A percentile compares a stretch with the other conserved stretches of the same genome.
Conservation (phyloP, 2,329 filamentous ascomycete species). For the Colletotrichum musae region DNA sequence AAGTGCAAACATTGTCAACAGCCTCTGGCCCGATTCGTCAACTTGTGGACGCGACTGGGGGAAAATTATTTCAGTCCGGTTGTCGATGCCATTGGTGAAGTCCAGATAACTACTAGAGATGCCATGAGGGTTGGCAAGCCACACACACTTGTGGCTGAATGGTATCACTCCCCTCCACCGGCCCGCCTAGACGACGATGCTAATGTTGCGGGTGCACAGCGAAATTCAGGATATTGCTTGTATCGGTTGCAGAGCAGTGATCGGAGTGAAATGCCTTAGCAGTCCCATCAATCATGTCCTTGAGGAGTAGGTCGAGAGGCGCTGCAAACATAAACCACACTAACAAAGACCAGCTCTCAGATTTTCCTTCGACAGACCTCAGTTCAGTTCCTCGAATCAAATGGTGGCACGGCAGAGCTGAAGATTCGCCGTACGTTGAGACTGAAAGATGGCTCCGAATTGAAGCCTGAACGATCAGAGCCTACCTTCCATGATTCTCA, state of each 20-base stretch:
- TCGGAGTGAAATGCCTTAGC: conserved; percentile 54
- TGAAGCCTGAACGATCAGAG: background rate
- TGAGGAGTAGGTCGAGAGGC: conserved; percentile 49
- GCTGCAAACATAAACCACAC: background rate
- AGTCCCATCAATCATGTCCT: conserved; percentile 55
- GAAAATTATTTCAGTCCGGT: conserved; percentile 57
- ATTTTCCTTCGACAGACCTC: conserved; percentile 52
- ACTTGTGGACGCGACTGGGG: conserved; percentile 58
- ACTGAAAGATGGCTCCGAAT: conserved; percentile 45
- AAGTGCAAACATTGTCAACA: conserved; percentile 53
- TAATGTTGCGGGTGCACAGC: conserved; percentile 43
- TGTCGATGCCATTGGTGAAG: conserved; percentile 43
- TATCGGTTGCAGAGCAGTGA: conserved; percentile 46
- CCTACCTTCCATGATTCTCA: background rate
- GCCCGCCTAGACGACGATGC: background rate
- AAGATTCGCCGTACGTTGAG: conserved; percentile 52
- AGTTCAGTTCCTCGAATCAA: conserved; percentile 44
- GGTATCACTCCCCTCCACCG: conserved; percentile 44
- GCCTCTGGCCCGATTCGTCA: conserved; percentile 50
- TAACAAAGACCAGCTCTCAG: conserved; percentile 51
- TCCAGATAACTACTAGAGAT: conserved; percentile 46
- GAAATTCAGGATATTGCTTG: conserved; percentile 55
- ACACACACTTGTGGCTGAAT: conserved; percentile 54
- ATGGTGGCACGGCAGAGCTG: conserved; percentile 45
- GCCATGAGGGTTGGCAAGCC: conserved; percentile 48